Conservation (phyloP, 2,329 filamentous ascomycete genomes). For the Pestalotiopsis sp. region DNA sequence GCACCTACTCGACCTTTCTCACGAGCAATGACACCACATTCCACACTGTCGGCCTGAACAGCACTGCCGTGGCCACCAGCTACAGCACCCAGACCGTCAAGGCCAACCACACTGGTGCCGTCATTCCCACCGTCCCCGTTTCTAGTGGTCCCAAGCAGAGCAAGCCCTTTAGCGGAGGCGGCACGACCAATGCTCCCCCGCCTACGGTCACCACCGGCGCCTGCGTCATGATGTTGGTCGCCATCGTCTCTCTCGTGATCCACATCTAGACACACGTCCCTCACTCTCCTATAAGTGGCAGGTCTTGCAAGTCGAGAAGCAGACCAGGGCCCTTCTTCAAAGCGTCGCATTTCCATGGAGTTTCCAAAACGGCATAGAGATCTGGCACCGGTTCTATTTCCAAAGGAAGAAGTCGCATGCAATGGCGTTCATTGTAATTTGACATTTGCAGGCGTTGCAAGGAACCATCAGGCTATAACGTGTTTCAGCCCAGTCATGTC, state of each 20-base stretch:
- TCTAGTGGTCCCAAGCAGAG: neutral
- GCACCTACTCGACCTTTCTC: neutral
- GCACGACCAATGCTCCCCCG: neutral
- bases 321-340: neutral
- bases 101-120: constrained; percentile 2
- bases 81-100: constrained; percentile 1
- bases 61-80: neutral
- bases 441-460: neutral
- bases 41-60: neutral
- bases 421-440: neutral
- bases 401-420: neutral
- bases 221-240: constrained; percentile 22
- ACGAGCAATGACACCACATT: neutral
- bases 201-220: constrained; percentile 2
- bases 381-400: neutral
- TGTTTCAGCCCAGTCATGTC: neutral
- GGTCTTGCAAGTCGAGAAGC: neutral
- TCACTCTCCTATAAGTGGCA: neutral
- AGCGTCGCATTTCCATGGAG: neutral
- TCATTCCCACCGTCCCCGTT: neutral
- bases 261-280: neutral
- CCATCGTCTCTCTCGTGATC: constrained; percentile 2
- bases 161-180: neutral
- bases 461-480: neutral
- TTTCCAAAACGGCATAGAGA: neutral